Conservation (phyloP, 306 rosid genomes). For the Elaeagnus macrophylla region DNA sequence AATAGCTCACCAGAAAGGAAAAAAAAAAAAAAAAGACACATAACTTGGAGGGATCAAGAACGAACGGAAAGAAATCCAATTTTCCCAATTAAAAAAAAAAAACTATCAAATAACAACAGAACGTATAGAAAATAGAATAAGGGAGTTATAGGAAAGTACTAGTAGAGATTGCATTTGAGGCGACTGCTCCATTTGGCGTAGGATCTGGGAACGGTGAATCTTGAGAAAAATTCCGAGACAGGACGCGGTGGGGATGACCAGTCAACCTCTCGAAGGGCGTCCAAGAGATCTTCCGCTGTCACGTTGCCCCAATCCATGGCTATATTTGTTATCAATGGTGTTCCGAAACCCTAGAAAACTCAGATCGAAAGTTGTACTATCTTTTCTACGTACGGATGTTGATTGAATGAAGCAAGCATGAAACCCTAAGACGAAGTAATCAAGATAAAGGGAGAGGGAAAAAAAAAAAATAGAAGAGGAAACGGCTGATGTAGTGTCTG, state of each 20-base stretch:
- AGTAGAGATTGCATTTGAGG: slow-evolving; percentile 97
- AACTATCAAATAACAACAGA: background rate
- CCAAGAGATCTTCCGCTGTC: slow-evolving; percentile 86
- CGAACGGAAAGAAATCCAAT: too few species aligned
- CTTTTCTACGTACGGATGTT: too few species aligned
- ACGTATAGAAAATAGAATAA: background rate
- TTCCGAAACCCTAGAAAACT: background rate
- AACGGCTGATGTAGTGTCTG: too few species aligned
- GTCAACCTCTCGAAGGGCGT: slow-evolving; percentile 96
- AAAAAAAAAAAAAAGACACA: too few species aligned
- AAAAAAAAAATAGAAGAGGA: too few species aligned
- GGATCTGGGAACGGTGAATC: slow-evolving; percentile 79
- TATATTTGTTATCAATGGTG: background rate
- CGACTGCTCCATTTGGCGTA: slow-evolving; percentile 85
- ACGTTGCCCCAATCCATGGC: slow-evolving; percentile 98
- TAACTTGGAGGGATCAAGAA: too few species aligned
- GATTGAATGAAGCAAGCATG: too few species aligned
- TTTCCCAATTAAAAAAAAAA: background rate
- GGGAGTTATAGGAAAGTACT: slow-evolving; percentile 29
- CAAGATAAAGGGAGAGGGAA: too few species aligned
- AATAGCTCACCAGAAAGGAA: too few species aligned
- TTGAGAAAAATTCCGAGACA: slow-evolving; percentile 79
- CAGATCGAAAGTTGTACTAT: too few species aligned
- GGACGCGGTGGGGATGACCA: slow-evolving; percentile 99
- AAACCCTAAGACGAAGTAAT: too few species aligned